phyloP scores from a whole-genome alignment of 768 basidiomycete genomes.

The Tricholoma saponaceum region DNA sequence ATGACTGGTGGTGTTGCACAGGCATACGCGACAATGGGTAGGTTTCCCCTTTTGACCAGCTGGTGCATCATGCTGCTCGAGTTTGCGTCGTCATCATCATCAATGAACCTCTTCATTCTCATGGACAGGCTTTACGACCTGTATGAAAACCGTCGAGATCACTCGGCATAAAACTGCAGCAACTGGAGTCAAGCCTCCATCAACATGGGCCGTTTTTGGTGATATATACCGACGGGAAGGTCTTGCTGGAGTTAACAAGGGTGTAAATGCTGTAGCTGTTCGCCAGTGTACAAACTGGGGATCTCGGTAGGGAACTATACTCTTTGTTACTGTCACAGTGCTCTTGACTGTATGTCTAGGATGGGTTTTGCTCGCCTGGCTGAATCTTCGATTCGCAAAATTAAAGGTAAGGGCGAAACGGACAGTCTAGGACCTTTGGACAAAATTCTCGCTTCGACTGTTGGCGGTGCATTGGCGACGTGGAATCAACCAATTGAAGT shows the following conservation, averaged over 20 bases:
- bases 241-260: conserved; percentile 96
- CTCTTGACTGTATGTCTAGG: conserved; percentile 34
- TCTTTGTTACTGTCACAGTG: neutral
- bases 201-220: conserved; percentile 90
- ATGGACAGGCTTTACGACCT: conserved; percentile 87
- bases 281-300: conserved; percentile 95
- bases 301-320: conserved; percentile 56
- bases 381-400: conserved; percentile 71
- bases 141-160: conserved; percentile 99
- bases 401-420: conserved; percentile 73
- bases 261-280: conserved; percentile 92
- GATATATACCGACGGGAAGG: conserved; percentile 95
- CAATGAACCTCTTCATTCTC: neutral
- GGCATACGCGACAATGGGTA: conserved; percentile 99
- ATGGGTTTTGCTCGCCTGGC: conserved; percentile 97
- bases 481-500: conserved; percentile 99
- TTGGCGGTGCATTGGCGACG: conserved; percentile 93
- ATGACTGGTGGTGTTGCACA: conserved; percentile 98
- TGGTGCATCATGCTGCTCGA: neutral
- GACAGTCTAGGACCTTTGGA: conserved; percentile 75
- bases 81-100: conserved; percentile 6
- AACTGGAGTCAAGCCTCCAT: conserved; percentile 79
- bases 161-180: conserved; percentile 92
- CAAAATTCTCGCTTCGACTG: conserved; percentile 82
- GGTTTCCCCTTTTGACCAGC: conserved; percentile 27